Conservation (phyloP, 2,329 filamentous ascomycete species). For the Albophoma yamanashiensis region DNA sequence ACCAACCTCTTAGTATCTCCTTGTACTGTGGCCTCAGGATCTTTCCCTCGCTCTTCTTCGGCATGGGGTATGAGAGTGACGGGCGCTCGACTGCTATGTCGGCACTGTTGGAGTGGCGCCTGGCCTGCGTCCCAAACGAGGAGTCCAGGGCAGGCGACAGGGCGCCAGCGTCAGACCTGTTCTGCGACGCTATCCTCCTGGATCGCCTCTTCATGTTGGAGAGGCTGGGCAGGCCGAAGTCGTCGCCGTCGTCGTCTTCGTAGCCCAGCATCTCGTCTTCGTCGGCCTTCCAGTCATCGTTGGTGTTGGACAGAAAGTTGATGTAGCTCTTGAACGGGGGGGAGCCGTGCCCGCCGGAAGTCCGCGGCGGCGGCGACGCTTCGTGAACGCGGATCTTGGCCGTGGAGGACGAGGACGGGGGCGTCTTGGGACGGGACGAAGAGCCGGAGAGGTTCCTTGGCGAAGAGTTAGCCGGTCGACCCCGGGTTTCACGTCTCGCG, state of each 20-base stretch:
- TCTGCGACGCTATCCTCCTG: slow-evolving; percentile 37
- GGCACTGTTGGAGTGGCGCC: slow-evolving; percentile 71
- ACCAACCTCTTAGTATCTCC: slow-evolving; percentile 67
- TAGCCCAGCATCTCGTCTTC: slow-evolving; percentile 71
- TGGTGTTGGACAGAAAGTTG: slow-evolving; percentile 69
- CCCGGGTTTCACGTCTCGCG: neutral
- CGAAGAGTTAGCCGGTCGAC: neutral
- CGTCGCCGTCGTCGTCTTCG: slow-evolving; percentile 82
- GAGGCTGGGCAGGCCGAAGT: slow-evolving; percentile 88
- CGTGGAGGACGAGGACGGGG: slow-evolving; percentile 50
- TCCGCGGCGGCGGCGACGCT: slow-evolving; percentile 40
- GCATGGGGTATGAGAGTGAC: slow-evolving; percentile 70
- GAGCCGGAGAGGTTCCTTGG: slow-evolving; percentile 47
- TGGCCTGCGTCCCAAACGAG: slow-evolving; percentile 27
- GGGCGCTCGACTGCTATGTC: slow-evolving; percentile 91
- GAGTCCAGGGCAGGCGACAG: slow-evolving; percentile 25
- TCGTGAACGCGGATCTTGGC: slow-evolving; percentile 39
- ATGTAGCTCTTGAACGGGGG: slow-evolving; percentile 66
- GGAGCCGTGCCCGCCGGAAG: slow-evolving; percentile 40
- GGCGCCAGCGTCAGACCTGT: slow-evolving; percentile 16
- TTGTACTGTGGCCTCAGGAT: slow-evolving; percentile 96
- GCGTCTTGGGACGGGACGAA: slow-evolving; percentile 62
- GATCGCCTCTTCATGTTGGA: slow-evolving; percentile 78
- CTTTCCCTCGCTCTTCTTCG: slow-evolving; percentile 87
- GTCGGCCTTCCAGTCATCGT: slow-evolving; percentile 71